A percentile compares a stretch with the other conserved stretches of the same genome.
Evolutionary conservation across 2,329 filamentous ascomycete genomes (phyloP).

Genomic region (Apiospora malaysiana): DNA sequence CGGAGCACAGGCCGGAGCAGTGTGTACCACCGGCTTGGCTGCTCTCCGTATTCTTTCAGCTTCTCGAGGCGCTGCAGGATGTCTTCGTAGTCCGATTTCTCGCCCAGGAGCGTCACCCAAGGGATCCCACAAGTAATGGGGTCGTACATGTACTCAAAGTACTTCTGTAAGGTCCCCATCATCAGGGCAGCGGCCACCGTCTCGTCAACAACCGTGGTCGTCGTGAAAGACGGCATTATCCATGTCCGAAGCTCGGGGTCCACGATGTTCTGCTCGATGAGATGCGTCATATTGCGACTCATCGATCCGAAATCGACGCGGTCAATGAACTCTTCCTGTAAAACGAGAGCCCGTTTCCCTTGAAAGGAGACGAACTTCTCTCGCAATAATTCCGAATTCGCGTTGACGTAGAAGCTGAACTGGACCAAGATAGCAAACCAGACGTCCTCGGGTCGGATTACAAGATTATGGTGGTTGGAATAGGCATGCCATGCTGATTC

Average conservation of each 20-base stretch:
- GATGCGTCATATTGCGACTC: constrained; percentile 33
- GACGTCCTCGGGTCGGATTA: constrained; percentile 48
- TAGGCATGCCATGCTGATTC: neutral
- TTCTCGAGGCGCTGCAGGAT: constrained; percentile 44
- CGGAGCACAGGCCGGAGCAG: constrained; percentile 35
- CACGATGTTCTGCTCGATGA: constrained; percentile 22
- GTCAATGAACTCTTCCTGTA: neutral
- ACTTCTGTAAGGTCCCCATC: constrained; percentile 58
- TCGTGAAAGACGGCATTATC: constrained; percentile 59
- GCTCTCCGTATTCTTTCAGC: constrained; percentile 43
- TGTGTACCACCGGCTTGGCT: constrained; percentile 20
- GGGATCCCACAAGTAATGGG: constrained; percentile 54
- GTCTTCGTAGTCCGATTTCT: constrained; percentile 50
- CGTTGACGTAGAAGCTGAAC: constrained; percentile 52
- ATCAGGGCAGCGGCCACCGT: constrained; percentile 52
- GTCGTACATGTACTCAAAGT: constrained; percentile 42
- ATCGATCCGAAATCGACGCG: constrained; percentile 27
- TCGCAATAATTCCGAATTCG: constrained; percentile 50
- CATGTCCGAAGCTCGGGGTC: constrained; percentile 44
- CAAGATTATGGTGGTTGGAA: neutral
- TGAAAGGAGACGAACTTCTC: constrained; percentile 47
- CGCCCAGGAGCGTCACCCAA: constrained; percentile 56
- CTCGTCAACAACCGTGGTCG: constrained; percentile 51
- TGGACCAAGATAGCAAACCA: constrained; percentile 59
- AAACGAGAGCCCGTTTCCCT: constrained; percentile 40